Evolutionary conservation across 1,139 yeast species (phyloP).

Genomic region (Meyerozyma guilliermondii): DNA sequence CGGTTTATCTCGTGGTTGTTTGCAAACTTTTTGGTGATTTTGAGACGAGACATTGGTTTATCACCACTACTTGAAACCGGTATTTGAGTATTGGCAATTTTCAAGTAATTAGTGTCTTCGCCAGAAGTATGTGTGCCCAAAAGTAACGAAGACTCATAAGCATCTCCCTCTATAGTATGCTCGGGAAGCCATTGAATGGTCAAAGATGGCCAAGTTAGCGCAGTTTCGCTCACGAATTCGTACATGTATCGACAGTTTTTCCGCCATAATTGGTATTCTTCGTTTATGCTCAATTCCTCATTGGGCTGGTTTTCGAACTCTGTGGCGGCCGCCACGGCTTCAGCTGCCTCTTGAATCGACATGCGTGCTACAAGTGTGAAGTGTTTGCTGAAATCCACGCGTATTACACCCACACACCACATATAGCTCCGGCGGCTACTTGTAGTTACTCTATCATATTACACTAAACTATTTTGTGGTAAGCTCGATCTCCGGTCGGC

Average conservation of each 20-base stretch:
- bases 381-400: neutral
- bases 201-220: constrained; percentile 75
- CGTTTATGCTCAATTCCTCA: constrained; percentile 45
- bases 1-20: constrained; percentile 65
- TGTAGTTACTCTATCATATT: too few relatives aligned
- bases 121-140: constrained; percentile 89
- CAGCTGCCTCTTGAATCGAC: constrained; percentile 1
- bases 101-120: constrained; percentile 69
- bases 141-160: constrained; percentile 45
- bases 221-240: constrained; percentile 75
- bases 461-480: constrained; percentile 3
- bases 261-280: constrained; percentile 75
- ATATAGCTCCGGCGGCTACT: too few relatives aligned
- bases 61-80: constrained; percentile 36
- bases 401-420: neutral
- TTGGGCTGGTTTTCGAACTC: constrained; percentile 1
- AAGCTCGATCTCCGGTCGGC: constrained; percentile 6
- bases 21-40: constrained; percentile 52
- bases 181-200: constrained; percentile 75
- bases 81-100: constrained; percentile 68
- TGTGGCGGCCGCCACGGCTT: constrained; percentile 1
- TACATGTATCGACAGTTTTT: constrained; percentile 77
- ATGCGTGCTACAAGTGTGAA: neutral
- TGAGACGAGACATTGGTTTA: constrained; percentile 46
- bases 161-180: constrained; percentile 21